phyloP scores from a whole-genome alignment of 2,329 filamentous ascomycete genomes.

The Aspergillus persii region DNA sequence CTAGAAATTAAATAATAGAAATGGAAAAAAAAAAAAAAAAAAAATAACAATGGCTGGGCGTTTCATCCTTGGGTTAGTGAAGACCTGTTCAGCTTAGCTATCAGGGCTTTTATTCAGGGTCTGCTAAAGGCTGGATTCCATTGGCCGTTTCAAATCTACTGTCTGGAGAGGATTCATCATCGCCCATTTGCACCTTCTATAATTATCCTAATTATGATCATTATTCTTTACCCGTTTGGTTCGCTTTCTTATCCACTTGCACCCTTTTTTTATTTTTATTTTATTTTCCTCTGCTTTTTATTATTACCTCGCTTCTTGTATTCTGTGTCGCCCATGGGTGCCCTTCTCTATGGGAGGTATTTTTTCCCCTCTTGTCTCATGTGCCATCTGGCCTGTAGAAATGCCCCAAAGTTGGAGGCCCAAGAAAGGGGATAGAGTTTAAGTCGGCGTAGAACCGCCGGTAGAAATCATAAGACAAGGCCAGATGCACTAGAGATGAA shows the following conservation, averaged over 20 bases:
- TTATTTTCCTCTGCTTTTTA: background rate
- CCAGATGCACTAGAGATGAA: background rate
- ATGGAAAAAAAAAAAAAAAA: background rate
- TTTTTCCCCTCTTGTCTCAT: background rate
- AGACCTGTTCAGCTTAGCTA: slow-evolving; percentile 7
- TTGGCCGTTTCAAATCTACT: background rate
- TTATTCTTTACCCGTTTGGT: slow-evolving; percentile 1
- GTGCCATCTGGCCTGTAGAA: background rate
- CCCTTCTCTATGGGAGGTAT: background rate
- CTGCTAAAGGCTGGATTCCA: slow-evolving; percentile 5
- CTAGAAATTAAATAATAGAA: background rate
- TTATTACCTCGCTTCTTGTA: slow-evolving; percentile 3
- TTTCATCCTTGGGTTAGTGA: slow-evolving; percentile 12
- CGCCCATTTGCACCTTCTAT: slow-evolving; percentile 5
- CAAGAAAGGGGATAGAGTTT: slow-evolving; percentile 7
- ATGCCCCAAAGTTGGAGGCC: slow-evolving; percentile 1
- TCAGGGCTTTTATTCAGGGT: slow-evolving; percentile 10
- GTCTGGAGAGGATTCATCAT: slow-evolving; percentile 6
- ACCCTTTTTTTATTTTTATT: background rate
- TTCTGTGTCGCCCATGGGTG: slow-evolving; percentile 1
- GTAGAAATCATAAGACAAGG: background rate
- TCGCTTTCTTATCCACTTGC: background rate
- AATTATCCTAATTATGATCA: slow-evolving; percentile 7
- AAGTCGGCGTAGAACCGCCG: background rate
- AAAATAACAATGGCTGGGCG: slow-evolving; percentile 6